These are phyloP conservation scores for Chaetomium tenue DNA, from an alignment of 495 filamentous ascomycete species.

Conservation along the genomic window DNA sequence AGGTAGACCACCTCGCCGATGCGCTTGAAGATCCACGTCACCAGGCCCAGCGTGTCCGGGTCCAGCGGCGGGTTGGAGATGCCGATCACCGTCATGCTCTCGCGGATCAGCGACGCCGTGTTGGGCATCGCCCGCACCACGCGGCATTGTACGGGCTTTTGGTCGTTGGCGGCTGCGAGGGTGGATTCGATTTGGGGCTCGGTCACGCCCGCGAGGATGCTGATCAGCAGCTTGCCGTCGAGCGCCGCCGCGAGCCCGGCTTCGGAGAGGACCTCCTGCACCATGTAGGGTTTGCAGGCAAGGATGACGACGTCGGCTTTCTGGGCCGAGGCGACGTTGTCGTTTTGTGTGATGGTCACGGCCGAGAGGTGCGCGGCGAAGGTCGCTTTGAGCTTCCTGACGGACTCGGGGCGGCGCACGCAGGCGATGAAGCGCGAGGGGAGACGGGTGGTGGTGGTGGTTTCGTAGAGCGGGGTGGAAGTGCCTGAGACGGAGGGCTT, in stretches of 20 bases:
- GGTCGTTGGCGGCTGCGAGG: constrained; percentile 50
- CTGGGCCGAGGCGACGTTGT: constrained; percentile 59
- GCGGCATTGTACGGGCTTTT: constrained; percentile 44
- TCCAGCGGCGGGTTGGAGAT: constrained; percentile 59
- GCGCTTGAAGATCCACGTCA: constrained; percentile 73
- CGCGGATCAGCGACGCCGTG: constrained; percentile 65
- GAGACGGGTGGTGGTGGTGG: constrained; percentile 55
- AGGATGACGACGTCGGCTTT: constrained; percentile 67
- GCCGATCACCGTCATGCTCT: constrained; percentile 77
- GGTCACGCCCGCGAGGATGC: constrained; percentile 78
- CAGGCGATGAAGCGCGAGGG: constrained; percentile 75
- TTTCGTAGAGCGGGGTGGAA: constrained; percentile 51
- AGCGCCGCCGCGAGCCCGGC: constrained; percentile 68
- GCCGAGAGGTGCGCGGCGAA: constrained; percentile 51
- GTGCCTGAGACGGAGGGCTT: constrained; percentile 46
- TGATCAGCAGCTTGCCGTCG: constrained; percentile 75
- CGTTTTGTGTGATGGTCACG: constrained; percentile 47
- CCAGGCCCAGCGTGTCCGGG: constrained; percentile 49
- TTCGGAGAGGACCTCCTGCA: constrained; percentile 60
- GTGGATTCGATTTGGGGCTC: constrained; percentile 59
- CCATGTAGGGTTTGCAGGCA: constrained; percentile 76
- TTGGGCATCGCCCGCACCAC: constrained; percentile 80
- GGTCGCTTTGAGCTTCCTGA: constrained; percentile 58
- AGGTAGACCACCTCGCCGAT: constrained; percentile 68
- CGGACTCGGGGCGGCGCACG: constrained; percentile 62